A percentile compares a stretch with the other conserved stretches of the same genome.
Conservation (phyloP, 306 rosid genomes). For the Citrullus colocynthis region DNA sequence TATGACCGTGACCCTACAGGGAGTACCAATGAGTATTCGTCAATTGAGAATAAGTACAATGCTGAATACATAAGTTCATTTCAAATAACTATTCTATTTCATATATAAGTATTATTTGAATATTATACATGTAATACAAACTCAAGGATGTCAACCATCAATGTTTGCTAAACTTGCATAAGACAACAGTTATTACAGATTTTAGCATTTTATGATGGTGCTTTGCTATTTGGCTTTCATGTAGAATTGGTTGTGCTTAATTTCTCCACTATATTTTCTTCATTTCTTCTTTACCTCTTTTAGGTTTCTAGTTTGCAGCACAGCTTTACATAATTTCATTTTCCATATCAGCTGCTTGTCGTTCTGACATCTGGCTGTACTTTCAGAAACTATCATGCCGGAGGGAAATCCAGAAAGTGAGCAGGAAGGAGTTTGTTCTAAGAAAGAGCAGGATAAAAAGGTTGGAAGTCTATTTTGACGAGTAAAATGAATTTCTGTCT, state of each 20-base stretch:
- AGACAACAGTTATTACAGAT: background rate
- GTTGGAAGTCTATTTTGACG: slow-evolving; percentile 23
- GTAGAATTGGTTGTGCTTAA: background rate
- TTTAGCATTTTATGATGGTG: background rate
- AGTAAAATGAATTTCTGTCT: background rate
- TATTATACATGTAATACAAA: background rate
- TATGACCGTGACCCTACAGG: background rate
- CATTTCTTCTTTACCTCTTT: background rate
- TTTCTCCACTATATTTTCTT: background rate
- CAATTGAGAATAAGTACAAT: background rate
- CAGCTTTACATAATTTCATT: background rate
- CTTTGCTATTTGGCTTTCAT: background rate
- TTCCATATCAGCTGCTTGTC: background rate
- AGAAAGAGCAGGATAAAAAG: slow-evolving; percentile 58
- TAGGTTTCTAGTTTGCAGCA: background rate
- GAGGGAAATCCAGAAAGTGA: slow-evolving; percentile 37
- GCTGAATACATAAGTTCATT: background rate
- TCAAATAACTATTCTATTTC: background rate
- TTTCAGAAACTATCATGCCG: slow-evolving; percentile 27
- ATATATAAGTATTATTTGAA: background rate
- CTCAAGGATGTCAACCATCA: background rate
- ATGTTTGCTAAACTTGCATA: background rate
- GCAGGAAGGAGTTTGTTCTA: slow-evolving; percentile 32
- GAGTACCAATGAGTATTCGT: background rate
- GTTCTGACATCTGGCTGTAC: slow-evolving; percentile 13